Evolutionary conservation across 768 basidiomycete genomes (phyloP).

Genomic region (Gyrodon lividus): DNA sequence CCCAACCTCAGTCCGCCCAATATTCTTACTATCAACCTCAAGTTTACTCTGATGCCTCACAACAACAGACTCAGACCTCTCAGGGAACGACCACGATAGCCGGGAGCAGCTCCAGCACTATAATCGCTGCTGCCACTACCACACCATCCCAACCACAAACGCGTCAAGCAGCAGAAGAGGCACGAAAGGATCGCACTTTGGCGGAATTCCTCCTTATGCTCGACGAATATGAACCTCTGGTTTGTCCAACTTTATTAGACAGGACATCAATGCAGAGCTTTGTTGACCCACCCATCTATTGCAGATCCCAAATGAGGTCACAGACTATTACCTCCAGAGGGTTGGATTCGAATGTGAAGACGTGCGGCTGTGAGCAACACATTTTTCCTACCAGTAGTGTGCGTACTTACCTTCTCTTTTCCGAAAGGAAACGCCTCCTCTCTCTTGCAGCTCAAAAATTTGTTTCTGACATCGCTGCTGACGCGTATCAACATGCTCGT

Average conservation of each 20-base stretch:
- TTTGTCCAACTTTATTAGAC: constrained; percentile 36
- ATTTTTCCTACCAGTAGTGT: constrained; percentile 2
- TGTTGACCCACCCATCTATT: not conserved
- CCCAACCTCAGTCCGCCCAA: constrained; percentile 26
- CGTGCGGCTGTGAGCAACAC: constrained; percentile 70
- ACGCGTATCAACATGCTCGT: constrained; percentile 97
- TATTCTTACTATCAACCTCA: constrained; percentile 18
- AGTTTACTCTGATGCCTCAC: constrained; percentile 20
- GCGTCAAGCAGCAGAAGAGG: constrained; percentile 74
- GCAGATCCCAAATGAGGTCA: constrained; percentile 96
- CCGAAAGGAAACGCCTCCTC: constrained; percentile 81
- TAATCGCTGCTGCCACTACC: constrained; percentile 15
- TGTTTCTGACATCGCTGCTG: constrained; percentile 92
- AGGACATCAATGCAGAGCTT: not conserved
- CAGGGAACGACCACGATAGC: constrained; percentile 15
- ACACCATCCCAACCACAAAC: constrained; percentile 41
- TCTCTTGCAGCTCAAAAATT: constrained; percentile 98
- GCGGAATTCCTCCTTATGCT: constrained; percentile 95
- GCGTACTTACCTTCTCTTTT: constrained; percentile 1
- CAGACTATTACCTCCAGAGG: constrained; percentile 93
- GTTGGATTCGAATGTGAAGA: constrained; percentile 97
- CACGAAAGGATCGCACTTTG: constrained; percentile 84
- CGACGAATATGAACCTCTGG: constrained; percentile 95
- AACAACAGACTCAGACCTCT: constrained; percentile 20
- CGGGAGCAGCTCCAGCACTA: constrained; percentile 16